Conservation (phyloP, 176 grass and related monocot species). For the Lolium multiflorum region DNA sequence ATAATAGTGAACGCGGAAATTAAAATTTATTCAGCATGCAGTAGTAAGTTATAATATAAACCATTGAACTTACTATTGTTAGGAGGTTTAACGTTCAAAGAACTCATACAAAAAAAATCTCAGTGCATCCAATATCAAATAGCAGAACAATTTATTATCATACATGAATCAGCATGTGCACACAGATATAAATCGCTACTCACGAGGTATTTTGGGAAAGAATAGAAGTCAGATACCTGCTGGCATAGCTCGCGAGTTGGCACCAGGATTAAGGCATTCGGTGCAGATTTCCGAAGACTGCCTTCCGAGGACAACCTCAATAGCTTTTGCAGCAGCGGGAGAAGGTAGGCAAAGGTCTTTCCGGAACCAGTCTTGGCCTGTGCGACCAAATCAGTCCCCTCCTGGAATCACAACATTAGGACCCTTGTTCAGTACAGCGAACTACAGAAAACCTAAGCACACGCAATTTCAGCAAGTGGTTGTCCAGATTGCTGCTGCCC, state of each 20-base stretch:
- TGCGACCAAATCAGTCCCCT: constrained; percentile 94
- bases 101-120: constrained; percentile 1
- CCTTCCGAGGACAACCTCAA: constrained; percentile 76
- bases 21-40: constrained; percentile 10
- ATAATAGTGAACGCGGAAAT: not conserved
- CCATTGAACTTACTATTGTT: no score
- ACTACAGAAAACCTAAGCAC: not conserved
- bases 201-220: no score
- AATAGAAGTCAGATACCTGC: constrained; percentile 52
- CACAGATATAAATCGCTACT: not conserved
- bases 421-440: not conserved
- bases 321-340: constrained; percentile 83
- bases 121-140: not conserved
- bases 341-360: constrained; percentile 91
- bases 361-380: constrained; percentile 91
- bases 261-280: constrained; percentile 82
- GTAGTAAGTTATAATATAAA: not conserved
- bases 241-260: constrained; percentile 90
- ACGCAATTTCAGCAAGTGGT: not conserved
- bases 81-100: not conserved
- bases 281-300: constrained; percentile 57
- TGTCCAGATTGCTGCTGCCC: not conserved
- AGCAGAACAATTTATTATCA: constrained; percentile 1
- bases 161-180: constrained; percentile 2
- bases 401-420: constrained; percentile 51